A percentile compares a stretch with the other conserved stretches of the same genome.
phyloP scores from a whole-genome alignment of 257 asterid genomes.

The Vinca minor region DNA sequence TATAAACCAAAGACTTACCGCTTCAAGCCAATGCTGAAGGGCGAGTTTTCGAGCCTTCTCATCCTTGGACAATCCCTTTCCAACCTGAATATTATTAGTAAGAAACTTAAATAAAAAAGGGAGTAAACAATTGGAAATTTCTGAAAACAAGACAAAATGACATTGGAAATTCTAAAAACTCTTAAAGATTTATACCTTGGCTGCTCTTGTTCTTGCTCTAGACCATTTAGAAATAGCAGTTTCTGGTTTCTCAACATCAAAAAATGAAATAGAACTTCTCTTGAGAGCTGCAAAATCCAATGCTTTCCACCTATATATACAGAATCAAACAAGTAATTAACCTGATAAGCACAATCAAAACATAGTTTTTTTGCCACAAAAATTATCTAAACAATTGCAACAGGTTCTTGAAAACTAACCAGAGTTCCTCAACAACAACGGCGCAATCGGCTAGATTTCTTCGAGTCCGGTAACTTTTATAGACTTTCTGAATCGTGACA shows the following conservation, averaged over 20 bases:
- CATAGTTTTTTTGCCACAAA: no score
- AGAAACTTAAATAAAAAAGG: no score
- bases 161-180: background rate
- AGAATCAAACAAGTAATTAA: constrained; percentile 8
- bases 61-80: constrained; percentile 90
- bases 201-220: constrained; percentile 85
- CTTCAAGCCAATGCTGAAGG: constrained; percentile 95
- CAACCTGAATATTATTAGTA: constrained; percentile 56
- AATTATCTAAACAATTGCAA: background rate
- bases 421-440: constrained; percentile 89
- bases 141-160: no score
- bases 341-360: constrained; percentile 5
- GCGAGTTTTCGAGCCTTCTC: constrained; percentile 92
- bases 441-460: constrained; percentile 95
- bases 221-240: constrained; percentile 92
- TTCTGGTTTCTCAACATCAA: constrained; percentile 69
- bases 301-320: constrained; percentile 84
- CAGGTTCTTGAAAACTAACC: constrained; percentile 36
- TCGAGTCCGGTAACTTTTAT: constrained; percentile 82
- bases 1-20: constrained; percentile 44
- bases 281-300: constrained; percentile 86
- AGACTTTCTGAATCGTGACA: constrained; percentile 75
- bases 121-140: no score
- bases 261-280: constrained; percentile 75
- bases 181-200: constrained; percentile 42